Evolutionary conservation across 257 asterid species (phyloP), one percentile per base, ranked within the genome.

Genomic region (Jacaranda copaia): DNA sequence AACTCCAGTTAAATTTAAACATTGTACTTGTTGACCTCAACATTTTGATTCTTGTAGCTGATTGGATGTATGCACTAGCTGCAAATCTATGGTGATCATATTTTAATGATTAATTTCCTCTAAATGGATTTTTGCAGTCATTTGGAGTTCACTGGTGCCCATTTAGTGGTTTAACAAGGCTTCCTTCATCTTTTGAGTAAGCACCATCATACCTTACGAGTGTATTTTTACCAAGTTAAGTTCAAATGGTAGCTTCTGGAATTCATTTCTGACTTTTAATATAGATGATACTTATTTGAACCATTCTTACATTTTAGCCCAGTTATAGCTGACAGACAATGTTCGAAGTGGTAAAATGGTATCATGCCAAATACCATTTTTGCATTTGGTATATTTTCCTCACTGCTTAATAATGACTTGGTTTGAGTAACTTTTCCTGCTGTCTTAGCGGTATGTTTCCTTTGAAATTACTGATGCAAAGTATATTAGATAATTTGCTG

Each of bases 121-220:
- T 76, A 73, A 51, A 36, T 81, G 81, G 69, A 51, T 76, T 73
- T 25, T 65, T 83, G 92, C 95, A 91, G 97, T 88, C 97, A 63
- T 83, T 91, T 87, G 97, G 97, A 81, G 95, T 91, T 74, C 97
- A 91, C 59, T 91, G 95, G 97, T 91, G 97, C 82, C 97, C 97
- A 6, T 88, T 88, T 81, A 81, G 87, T 74, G 93, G 97, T 51
- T 74, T 89, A 78, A 79, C 97, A 36, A 86, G 93, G 75, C 85
- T 91, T 10, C 93, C 92, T 57, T 81, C 94, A 69, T 85, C 94
- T 70, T 91, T 82, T 70, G 95, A 91, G 97, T 91, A 84, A 89
- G 97, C 84, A 74, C 72, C 59, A 72, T 62, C 75, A 3, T 68
- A 73, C 46, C 64, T 72, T 36, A 25, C 16, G 36, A 59, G 18